A percentile compares a stretch with the other conserved stretches of the same genome.
Conservation (phyloP, 2,329 filamentous ascomycete genomes). For the Nemania serpens region DNA sequence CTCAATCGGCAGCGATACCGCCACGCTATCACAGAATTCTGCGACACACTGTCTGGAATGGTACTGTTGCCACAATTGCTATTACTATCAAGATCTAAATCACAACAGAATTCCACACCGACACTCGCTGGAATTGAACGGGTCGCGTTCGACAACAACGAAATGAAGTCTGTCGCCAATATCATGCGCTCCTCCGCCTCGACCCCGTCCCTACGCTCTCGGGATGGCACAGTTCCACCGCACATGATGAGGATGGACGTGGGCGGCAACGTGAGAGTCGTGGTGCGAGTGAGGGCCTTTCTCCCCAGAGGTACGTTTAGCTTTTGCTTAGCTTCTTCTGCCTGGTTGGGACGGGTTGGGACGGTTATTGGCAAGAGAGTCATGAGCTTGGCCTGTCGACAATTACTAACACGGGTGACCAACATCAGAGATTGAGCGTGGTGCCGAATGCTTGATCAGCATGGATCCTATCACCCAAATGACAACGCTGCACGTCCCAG, state of each 20-base stretch:
- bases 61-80: slow-evolving; percentile 49
- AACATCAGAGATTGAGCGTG: slow-evolving; percentile 74
- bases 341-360: too few relatives aligned
- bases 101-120: slow-evolving; percentile 42
- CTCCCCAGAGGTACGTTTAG: slow-evolving; percentile 69
- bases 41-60: slow-evolving; percentile 43
- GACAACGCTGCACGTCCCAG: slow-evolving; percentile 78
- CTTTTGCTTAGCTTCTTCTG: background rate
- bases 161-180: slow-evolving; percentile 25
- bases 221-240: slow-evolving; percentile 67
- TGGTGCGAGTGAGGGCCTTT: slow-evolving; percentile 80
- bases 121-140: slow-evolving; percentile 25
- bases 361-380: background rate
- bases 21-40: slow-evolving; percentile 32
- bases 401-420: slow-evolving; percentile 7
- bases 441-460: slow-evolving; percentile 81
- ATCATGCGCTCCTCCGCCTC: slow-evolving; percentile 69
- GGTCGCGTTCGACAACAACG: slow-evolving; percentile 6
- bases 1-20: slow-evolving; percentile 33
- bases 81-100: slow-evolving; percentile 40
- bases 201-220: slow-evolving; percentile 76
- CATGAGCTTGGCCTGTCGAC: slow-evolving; percentile 15
- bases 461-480: slow-evolving; percentile 90
- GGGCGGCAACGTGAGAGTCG: slow-evolving; percentile 80
- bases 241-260: slow-evolving; percentile 61